Evolutionary conservation across 805 yeast genomes (phyloP), one percentile per base, ranked within the genome.

Genomic region (Jamesozyma spencerorum): DNA sequence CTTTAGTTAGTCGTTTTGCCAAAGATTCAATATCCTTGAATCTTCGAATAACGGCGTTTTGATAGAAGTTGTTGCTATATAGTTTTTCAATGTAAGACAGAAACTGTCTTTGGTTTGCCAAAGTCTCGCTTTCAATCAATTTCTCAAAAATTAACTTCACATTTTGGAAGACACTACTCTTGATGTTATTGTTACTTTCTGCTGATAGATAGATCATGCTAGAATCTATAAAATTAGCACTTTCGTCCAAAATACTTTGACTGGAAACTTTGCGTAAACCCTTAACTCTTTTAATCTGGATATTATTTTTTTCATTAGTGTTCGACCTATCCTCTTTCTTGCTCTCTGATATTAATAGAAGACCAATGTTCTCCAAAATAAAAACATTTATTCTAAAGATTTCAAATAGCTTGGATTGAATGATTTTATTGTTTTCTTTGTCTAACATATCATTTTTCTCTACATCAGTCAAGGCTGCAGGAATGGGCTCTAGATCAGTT

Each of bases 21-120:
- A 88, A 70, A 5, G 81, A 75, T 57, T 92, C 97, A 38, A 90
- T 94, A 54, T 90, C 97, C 41, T 74, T 76, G 53, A 92, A 88
- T 43, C 98, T 68, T 55, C 81, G 78, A 30, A 79, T 71, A 2
- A 87, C 74, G 12, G 75, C 65, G 12, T 63, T 57, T 29, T 66
- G 63, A 36, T 59, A 65, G 8, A 63, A 35, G 36, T 57, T 46
- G 28, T 43, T 35, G 29, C 40, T 46, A 32, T 60, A 62, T 15
- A 67, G 43, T 38, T 55, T 53, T 5, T 61, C 43, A 6, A 58
- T 37, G 18, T 43, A 43, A 4, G 34, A 15, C 4, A 30, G 28
- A 2, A 33, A 19, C n/a, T 20, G 18, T 26, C 7, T 26, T 27
- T 26, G 34, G n/a, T 19, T 15, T 2, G 18, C 17, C 12, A 2